Base-by-base conservation (phyloP, 306 rosid species). In the Albizia julibrissin region DNA sequence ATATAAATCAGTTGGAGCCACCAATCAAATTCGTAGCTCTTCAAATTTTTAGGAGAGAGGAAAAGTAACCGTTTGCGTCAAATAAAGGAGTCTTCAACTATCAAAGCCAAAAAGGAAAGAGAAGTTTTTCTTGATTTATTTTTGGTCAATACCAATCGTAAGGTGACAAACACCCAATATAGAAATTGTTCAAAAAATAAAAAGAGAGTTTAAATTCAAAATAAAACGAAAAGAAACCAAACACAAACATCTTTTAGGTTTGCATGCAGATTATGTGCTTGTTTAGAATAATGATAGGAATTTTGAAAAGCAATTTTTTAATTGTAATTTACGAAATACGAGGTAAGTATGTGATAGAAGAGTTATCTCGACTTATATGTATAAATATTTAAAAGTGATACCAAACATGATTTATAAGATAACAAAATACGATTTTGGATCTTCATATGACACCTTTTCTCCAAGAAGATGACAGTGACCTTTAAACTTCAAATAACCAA, bases 41-140 rank as follows among this genome's bases (percentile, higher is more conserved):
- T 78, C 33, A 13, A 37, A 40, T 71, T 79, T 78, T 59, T 29
- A 21, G 65, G 76, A 31, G 69, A 64, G 26, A 68, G 42, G 18
- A 29, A 58, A 69, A 50, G 56, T 27, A 26, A 26, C 24, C 2
- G 31, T 24, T 62, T 49, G 19, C 11, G 40, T 47, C 70, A 49
- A 69, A 67, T 22, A 64, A 65, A 50, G 5, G 37, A 49, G n/a
- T 21, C 54, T 61, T 37, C 44, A 64, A 0, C 80, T 34, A 46
- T 64, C 62, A 22, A 58, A 68, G 27, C 49, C 21, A 4, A 37
- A 21, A 54, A 18, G 49, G 40, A 67, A 34, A 70, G 18, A 76
- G 50, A 12, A 11, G 1, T 7, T 39, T 47, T 29, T 31, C 39
- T 80, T 43, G 1, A 10, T 69, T n/a, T 31, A 18, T 26, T 15